Percentiles rank a stretch among this genome's conserved stretches.
Conservation (phyloP, 2,329 filamentous ascomycete species). For the Aspergillus felis region DNA sequence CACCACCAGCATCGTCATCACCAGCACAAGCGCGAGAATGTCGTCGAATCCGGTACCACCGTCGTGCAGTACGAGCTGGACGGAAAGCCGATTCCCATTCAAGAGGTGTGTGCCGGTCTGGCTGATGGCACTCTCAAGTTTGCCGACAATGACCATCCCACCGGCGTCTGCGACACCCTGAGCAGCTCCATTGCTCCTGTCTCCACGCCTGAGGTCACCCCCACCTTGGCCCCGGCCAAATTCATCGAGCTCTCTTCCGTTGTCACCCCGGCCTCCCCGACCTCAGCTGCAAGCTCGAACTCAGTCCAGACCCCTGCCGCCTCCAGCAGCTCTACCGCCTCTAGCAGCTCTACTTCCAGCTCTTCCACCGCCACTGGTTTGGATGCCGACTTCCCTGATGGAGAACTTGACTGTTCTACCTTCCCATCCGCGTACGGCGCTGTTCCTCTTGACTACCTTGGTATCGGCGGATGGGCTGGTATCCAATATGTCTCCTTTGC, state of each 20-base stretch:
- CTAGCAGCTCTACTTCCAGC: conserved; percentile 22
- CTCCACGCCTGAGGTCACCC: conserved; percentile 24
- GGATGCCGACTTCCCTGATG: conserved; percentile 69
- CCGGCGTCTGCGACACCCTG: conserved; percentile 46
- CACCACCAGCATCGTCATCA: conserved; percentile 41
- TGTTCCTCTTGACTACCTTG: conserved; percentile 64
- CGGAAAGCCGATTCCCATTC: conserved; percentile 40
- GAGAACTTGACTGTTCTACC: conserved; percentile 62
- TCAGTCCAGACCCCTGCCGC: conserved; percentile 7
- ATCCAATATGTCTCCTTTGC: conserved; percentile 62
- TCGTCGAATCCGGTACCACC: conserved; percentile 56
- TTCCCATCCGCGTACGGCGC: conserved; percentile 85
- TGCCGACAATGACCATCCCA: conserved; percentile 59
- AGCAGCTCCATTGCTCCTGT: conserved; percentile 33
- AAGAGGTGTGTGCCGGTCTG: conserved; percentile 69
- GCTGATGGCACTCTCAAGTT: conserved; percentile 62
- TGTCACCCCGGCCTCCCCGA: conserved; percentile 29
- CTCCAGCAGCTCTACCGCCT: conserved; percentile 12
- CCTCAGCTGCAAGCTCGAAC: conserved; percentile 17
- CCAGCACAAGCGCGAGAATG: conserved; percentile 40
- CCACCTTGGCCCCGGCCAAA: conserved; percentile 38
- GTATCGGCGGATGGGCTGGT: conserved; percentile 72
- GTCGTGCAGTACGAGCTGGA: conserved; percentile 70
- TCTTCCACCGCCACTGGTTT: conserved; percentile 50
- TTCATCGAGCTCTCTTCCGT: conserved; percentile 51